Percentiles rank a stretch among this genome's conserved stretches.
These are phyloP conservation scores for Phlebiopsis gigantea DNA, from an alignment of 768 basidiomycete species.

Conservation along the genomic window DNA sequence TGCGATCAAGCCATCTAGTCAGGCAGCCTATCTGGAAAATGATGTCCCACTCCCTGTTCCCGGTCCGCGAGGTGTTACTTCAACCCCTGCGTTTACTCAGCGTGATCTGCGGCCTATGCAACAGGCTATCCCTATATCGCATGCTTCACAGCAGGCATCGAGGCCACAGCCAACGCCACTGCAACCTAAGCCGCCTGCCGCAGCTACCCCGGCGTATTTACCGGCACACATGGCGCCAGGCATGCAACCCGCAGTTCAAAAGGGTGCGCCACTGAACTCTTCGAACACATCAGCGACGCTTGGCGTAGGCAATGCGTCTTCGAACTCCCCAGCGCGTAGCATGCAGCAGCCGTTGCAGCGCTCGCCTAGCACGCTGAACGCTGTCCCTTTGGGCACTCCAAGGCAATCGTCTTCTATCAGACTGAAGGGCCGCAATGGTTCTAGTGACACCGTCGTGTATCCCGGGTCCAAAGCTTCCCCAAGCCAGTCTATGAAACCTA, in stretches of 20 bases:
- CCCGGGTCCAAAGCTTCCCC: slow-evolving; percentile 19
- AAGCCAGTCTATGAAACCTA: slow-evolving; percentile 13
- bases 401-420: slow-evolving; percentile 19
- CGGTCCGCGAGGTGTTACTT: neutral
- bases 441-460: slow-evolving; percentile 23
- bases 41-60: neutral
- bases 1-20: neutral
- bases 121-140: neutral
- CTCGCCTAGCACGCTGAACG: slow-evolving; percentile 7
- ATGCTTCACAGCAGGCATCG: neutral
- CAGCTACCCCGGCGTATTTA: neutral
- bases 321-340: slow-evolving; percentile 8
- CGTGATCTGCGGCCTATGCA: neutral
- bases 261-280: neutral
- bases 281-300: neutral
- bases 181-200: neutral
- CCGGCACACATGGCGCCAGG: neutral
- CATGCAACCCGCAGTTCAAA: neutral
- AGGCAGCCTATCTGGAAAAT: neutral
- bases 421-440: slow-evolving; percentile 22
- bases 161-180: slow-evolving; percentile 6
- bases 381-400: slow-evolving; percentile 7
- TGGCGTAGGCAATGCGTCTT: neutral
- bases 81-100: neutral
- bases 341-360: slow-evolving; percentile 2